Evolutionary conservation across 1,284 basidiomycete genomes (phyloP).

Genomic region (Anthracocystis setariae): DNA sequence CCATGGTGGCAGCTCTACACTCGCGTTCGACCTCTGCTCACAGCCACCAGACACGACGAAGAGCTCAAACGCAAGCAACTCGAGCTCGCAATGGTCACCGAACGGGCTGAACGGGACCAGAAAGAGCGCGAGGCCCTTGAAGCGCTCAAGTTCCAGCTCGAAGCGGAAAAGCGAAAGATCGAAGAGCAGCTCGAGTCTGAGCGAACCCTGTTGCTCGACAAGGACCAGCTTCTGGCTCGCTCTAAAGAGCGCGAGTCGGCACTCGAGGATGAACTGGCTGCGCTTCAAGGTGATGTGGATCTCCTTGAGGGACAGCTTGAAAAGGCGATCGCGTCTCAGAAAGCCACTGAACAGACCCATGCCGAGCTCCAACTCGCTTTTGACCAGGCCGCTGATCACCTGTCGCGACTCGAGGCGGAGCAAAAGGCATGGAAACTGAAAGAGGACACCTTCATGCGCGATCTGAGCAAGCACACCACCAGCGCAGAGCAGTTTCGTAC

Average conservation of each 20-base stretch:
- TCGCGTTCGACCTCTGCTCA: constrained; percentile 87
- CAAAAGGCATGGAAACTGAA: constrained; percentile 76
- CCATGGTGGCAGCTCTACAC: constrained; percentile 99
- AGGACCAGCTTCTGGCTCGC: constrained; percentile 84
- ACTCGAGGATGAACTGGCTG: constrained; percentile 83
- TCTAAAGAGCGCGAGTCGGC: constrained; percentile 85
- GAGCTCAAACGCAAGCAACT: constrained; percentile 88
- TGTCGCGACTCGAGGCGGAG: constrained; percentile 81
- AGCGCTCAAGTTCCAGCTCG: constrained; percentile 56
- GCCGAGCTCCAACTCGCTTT: constrained; percentile 78
- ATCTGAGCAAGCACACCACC: constrained; percentile 49
- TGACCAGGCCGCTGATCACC: constrained; percentile 83
- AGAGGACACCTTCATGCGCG: constrained; percentile 70
- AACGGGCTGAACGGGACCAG: constrained; percentile 64
- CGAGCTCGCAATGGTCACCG: constrained; percentile 76
- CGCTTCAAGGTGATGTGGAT: constrained; percentile 84
- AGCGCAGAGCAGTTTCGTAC: constrained; percentile 46
- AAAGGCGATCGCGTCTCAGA: constrained; percentile 73
- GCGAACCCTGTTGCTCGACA: constrained; percentile 81
- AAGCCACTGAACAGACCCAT: constrained; percentile 72
- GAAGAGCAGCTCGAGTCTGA: constrained; percentile 85
- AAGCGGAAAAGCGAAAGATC: constrained; percentile 69
- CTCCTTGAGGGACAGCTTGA: constrained; percentile 86
- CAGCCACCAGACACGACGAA: constrained; percentile 90
- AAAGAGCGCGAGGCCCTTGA: constrained; percentile 60